Conservation (phyloP, 2,329 filamentous ascomycete genomes). For the Paradendryphiella salina region DNA sequence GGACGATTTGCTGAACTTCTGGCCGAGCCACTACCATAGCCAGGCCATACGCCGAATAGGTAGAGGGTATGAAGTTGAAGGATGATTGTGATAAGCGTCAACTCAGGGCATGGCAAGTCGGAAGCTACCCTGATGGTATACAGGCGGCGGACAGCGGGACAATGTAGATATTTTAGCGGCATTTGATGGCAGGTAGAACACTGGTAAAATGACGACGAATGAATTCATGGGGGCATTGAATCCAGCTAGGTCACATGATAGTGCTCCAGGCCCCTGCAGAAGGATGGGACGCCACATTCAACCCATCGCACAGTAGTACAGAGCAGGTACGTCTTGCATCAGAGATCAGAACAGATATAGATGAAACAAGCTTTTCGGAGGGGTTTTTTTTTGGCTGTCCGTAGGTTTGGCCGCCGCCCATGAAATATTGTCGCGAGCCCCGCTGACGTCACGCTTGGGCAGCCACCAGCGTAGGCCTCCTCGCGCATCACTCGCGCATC, state of each 20-base stretch:
- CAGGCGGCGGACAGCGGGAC: background rate
- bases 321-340: too few species aligned
- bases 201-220: background rate
- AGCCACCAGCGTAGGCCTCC: conserved; percentile 7
- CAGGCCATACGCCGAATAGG: background rate
- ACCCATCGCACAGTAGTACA: too few species aligned
- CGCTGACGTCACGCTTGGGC: conserved; percentile 23
- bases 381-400: too few species aligned
- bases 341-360: too few species aligned
- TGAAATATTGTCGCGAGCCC: conserved; percentile 3
- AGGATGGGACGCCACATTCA: too few species aligned
- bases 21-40: conserved; percentile 11
- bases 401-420: background rate
- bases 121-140: background rate
- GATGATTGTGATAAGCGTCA: background rate
- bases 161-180: background rate
- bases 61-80: background rate
- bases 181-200: background rate
- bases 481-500: conserved; percentile 9
- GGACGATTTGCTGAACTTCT: conserved; percentile 12
- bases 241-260: too few species aligned
- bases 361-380: too few species aligned
- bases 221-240: too few species aligned
- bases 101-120: too few species aligned
- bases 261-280: too few species aligned